phyloP scores from a whole-genome alignment of 441 rosid species.

The Dalechampia spathulata region DNA sequence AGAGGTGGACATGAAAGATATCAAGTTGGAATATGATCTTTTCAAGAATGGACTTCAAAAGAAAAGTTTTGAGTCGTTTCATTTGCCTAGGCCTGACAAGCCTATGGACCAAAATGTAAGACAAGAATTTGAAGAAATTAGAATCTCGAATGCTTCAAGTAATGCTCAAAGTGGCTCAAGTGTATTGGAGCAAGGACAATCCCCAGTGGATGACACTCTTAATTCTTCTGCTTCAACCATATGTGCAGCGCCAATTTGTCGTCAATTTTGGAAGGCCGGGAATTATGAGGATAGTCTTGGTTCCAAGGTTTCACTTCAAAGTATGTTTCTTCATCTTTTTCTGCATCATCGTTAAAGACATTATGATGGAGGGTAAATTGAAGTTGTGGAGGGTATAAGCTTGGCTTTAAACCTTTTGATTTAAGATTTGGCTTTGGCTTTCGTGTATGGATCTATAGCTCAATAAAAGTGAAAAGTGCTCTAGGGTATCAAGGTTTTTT shows the following conservation, averaged over 20 bases:
- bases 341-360: neutral
- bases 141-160: slow-evolving; percentile 41
- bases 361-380: neutral
- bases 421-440: too few relatives aligned
- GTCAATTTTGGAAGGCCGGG: slow-evolving; percentile 97
- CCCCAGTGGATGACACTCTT: slow-evolving; percentile 60
- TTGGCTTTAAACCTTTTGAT: too few relatives aligned
- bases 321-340: slow-evolving; percentile 34
- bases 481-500: too few relatives aligned
- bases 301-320: slow-evolving; percentile 48
- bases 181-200: slow-evolving; percentile 62
- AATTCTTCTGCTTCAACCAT: slow-evolving; percentile 51
- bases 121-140: slow-evolving; percentile 54
- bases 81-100: slow-evolving; percentile 19
- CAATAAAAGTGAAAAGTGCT: too few relatives aligned
- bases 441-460: too few relatives aligned
- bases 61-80: slow-evolving; percentile 14
- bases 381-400: too few relatives aligned
- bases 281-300: slow-evolving; percentile 39
- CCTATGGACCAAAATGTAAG: slow-evolving; percentile 20
- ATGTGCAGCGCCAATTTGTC: slow-evolving; percentile 67
- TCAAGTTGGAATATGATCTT: slow-evolving; percentile 40
- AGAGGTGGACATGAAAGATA: slow-evolving; percentile 31
- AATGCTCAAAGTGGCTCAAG: slow-evolving; percentile 50
- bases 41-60: slow-evolving; percentile 18